Evolutionary conservation across 106 monocot genomes (phyloP).

Genomic region (Platanthera zijinensis): DNA sequence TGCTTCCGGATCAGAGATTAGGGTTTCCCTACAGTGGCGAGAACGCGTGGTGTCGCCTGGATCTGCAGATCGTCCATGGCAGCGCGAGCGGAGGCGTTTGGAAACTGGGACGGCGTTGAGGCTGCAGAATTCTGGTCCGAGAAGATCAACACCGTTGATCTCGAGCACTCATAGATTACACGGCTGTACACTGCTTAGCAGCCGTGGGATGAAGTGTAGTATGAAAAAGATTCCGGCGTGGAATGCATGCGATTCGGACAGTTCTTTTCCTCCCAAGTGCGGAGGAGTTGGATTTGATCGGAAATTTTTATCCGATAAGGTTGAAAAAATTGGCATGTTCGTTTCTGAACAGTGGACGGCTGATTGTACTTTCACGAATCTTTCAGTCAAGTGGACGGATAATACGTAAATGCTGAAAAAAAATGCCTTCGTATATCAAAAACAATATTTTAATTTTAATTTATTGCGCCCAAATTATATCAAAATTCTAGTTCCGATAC

Average conservation of each 20-base stretch:
- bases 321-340: not conserved
- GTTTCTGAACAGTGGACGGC: too few species aligned
- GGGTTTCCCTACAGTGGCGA: not conserved
- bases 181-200: not conserved
- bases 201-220: not conserved
- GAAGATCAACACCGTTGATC: not conserved
- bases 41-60: not conserved
- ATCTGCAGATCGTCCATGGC: slow-evolving; percentile 6
- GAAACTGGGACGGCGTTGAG: not conserved
- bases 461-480: too few species aligned
- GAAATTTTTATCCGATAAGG: not conserved
- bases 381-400: too few species aligned
- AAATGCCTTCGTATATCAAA: too few species aligned
- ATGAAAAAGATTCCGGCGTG: not conserved
- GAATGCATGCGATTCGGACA: not conserved
- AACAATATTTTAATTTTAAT: too few species aligned
- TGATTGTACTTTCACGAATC: too few species aligned
- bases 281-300: not conserved
- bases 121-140: not conserved
- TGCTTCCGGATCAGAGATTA: not conserved
- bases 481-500: too few species aligned
- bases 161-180: not conserved
- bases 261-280: not conserved
- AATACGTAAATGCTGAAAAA: too few species aligned
- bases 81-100: not conserved